Evolutionary conservation across 441 rosid species (phyloP), one percentile per base, ranked within the genome.

Genomic region (Hura crepitans): DNA sequence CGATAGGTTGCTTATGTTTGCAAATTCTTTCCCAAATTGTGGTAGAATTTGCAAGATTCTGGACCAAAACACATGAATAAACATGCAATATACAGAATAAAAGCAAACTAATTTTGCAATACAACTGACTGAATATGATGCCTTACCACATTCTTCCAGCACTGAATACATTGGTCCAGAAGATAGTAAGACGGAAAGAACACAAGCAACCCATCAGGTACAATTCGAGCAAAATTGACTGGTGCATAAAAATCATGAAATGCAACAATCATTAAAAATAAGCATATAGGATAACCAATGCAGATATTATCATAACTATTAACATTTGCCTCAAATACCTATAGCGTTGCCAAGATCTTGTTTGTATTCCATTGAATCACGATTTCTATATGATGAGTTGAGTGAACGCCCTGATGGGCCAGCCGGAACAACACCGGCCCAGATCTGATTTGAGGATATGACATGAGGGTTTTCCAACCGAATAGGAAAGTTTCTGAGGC

Each of bases 311-410:
- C 58, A 18, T 46, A 42, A 43, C 39, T 18, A 15, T 53, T 33
- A 53, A 56, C 4, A 33, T 49, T 53, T 37, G 54, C 31, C 27
- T 61, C 63, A 76, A 92, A 68, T 81, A 95, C 99, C 98, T 72
- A 95, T 91, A 76, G 96, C 95, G 82, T 92, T 92, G 47, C 98
- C 98, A 72, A 95, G 96, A 75, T 92, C 99, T 85, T 90, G 96
- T 76, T 95, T 95, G 83, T 95, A 95, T 69, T 90, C 96, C 66
- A 84, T 72, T 73, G 85, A 82, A 81, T 92, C 97, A 46, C 99
- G 98, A 80, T 80, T 77, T 65, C 85, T 84, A 60, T 82, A 95
- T 69, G 96, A 87, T 66, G 99, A 95, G 80, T 95, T 95, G 62
- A 95, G 85, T 66, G 79, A 39, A 74, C 80, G 80, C 69, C 99